Conservation (phyloP, 805 yeast genomes). For the Candida namnaoensis region DNA sequence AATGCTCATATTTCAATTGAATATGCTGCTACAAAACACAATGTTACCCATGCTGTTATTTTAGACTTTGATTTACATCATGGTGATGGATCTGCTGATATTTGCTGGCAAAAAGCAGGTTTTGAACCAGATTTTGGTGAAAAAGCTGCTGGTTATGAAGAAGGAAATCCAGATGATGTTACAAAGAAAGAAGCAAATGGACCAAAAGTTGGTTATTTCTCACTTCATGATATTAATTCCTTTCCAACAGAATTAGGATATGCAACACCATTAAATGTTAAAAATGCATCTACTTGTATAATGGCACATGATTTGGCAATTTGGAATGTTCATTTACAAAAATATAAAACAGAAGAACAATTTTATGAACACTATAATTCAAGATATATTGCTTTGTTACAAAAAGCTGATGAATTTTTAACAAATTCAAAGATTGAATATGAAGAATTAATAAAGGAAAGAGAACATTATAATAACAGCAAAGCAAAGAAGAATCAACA, state of each 20-base stretch:
- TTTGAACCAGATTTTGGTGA: slow-evolving; percentile 41
- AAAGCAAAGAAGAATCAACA: slow-evolving; percentile 1
- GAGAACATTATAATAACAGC: slow-evolving; percentile 16
- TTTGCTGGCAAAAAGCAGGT: slow-evolving; percentile 74
- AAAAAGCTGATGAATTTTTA: slow-evolving; percentile 60
- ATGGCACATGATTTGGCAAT: slow-evolving; percentile 69
- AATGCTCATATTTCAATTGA: slow-evolving; percentile 78
- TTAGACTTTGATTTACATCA: slow-evolving; percentile 81
- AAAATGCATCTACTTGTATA: slow-evolving; percentile 72
- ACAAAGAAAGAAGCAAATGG: slow-evolving; percentile 29
- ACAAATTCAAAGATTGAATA: slow-evolving; percentile 36
- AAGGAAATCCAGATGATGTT: slow-evolving; percentile 32
- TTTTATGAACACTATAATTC: slow-evolving; percentile 54
- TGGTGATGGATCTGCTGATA: slow-evolving; percentile 86
- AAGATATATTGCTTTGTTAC: slow-evolving; percentile 51
- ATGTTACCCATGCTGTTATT: slow-evolving; percentile 72
- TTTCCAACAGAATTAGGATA: slow-evolving; percentile 77
- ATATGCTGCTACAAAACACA: slow-evolving; percentile 56
- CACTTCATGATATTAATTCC: slow-evolving; percentile 78
- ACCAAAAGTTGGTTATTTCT: slow-evolving; percentile 73
- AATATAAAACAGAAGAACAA: slow-evolving; percentile 54
- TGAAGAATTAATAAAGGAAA: slow-evolving; percentile 22
- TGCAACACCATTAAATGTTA: slow-evolving; percentile 62
- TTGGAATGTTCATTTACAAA: slow-evolving; percentile 78
- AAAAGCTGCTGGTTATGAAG: slow-evolving; percentile 14